Percentiles rank a stretch among this genome's conserved stretches.
Conservation (phyloP, 2,329 filamentous ascomycete species). For the Sporothrix inflata region DNA sequence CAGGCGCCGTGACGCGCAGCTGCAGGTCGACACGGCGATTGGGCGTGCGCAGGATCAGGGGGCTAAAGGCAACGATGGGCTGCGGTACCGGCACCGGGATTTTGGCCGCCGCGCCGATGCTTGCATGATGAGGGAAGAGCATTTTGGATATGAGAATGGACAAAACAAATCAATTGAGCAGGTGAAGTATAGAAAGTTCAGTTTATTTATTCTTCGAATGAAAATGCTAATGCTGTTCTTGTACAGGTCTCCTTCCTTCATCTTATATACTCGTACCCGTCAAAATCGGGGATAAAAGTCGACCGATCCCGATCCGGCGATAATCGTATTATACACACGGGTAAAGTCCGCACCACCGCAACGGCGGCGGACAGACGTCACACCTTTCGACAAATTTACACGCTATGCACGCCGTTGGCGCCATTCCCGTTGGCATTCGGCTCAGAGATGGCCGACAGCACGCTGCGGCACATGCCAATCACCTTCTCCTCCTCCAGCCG, state of each 20-base stretch:
- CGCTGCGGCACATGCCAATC: constrained; percentile 40
- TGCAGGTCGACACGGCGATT: constrained; percentile 40
- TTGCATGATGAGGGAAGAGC: constrained; percentile 31
- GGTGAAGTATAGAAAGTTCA: too few species aligned
- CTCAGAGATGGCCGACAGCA: constrained; percentile 32
- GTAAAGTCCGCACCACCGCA: background rate
- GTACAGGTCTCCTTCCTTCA: background rate
- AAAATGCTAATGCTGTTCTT: background rate
- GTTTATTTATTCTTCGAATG: background rate
- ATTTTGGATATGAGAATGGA: constrained; percentile 20
- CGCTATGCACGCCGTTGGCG: background rate
- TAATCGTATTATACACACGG: background rate
- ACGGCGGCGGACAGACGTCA: too few species aligned
- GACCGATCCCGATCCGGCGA: constrained; percentile 8
- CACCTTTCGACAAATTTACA: background rate
- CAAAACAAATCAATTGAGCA: background rate
- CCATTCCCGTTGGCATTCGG: background rate
- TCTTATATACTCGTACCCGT: background rate
- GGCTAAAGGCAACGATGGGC: constrained; percentile 41
- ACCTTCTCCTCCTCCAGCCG: constrained; percentile 49
- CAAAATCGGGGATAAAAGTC: constrained; percentile 2
- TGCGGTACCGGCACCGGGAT: constrained; percentile 41
- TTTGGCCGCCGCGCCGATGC: constrained; percentile 38
- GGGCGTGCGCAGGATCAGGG: constrained; percentile 38
- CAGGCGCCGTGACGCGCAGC: constrained; percentile 44